Evolutionary conservation across 2,329 filamentous ascomycete species (phyloP).

Genomic region (Gaeumannomyces sp.): DNA sequence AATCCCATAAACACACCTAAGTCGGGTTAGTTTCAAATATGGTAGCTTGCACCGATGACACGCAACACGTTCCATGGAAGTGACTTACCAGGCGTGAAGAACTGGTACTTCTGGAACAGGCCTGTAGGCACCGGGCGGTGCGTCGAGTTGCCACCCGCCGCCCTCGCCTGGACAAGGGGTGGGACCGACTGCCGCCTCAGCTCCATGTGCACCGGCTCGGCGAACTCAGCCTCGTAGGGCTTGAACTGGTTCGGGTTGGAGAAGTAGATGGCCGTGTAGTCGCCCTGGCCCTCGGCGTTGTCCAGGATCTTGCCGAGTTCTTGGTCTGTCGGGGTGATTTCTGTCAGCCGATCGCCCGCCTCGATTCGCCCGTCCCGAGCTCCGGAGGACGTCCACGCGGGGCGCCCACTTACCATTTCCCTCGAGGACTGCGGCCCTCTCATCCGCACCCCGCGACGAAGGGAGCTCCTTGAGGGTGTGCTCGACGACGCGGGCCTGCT

Average conservation of each 20-base stretch:
- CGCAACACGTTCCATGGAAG: constrained; percentile 12
- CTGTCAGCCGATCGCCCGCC: not conserved
- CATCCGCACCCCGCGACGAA: constrained; percentile 26
- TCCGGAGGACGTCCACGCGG: not conserved
- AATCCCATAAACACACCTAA: constrained; percentile 86
- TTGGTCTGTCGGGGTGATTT: constrained; percentile 33
- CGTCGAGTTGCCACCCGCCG: constrained; percentile 5
- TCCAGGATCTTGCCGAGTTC: constrained; percentile 44
- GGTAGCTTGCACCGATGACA: not conserved
- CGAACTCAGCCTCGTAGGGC: constrained; percentile 61
- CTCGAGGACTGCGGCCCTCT: constrained; percentile 40
- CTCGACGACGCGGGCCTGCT: constrained; percentile 32
- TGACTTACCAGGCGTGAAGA: constrained; percentile 71
- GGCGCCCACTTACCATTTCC: constrained; percentile 38
- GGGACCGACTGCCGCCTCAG: constrained; percentile 53
- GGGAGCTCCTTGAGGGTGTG: constrained; percentile 36
- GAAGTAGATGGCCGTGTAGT: constrained; percentile 71
- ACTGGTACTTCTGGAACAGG: constrained; percentile 90
- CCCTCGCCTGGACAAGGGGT: constrained; percentile 1
- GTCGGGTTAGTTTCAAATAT: constrained; percentile 13
- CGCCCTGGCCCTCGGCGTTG: constrained; percentile 29
- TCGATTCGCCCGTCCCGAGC: not conserved
- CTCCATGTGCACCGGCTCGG: constrained; percentile 60
- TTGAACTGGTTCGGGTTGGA: constrained; percentile 51
- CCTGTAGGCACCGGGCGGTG: not conserved